Evolutionary conservation across 2,329 filamentous ascomycete species (phyloP).

Genomic region (Ceratocystis diversiconidia): DNA sequence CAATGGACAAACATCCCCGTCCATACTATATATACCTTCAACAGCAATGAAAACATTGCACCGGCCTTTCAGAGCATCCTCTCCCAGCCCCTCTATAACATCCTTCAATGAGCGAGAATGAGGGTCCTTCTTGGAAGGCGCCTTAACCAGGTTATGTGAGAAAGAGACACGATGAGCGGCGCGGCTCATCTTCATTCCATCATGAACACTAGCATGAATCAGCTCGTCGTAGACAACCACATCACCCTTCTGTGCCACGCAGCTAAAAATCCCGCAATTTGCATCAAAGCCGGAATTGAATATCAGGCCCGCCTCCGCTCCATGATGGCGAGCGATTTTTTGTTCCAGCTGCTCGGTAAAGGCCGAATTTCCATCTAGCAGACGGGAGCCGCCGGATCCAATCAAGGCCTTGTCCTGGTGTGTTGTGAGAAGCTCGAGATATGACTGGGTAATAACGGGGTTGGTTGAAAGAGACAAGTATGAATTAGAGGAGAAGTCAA

Average conservation of each 20-base stretch:
- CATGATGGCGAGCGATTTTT: slow-evolving; percentile 35
- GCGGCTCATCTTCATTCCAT: slow-evolving; percentile 56
- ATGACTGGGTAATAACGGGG: slow-evolving; percentile 32
- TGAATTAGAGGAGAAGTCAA: slow-evolving; percentile 66
- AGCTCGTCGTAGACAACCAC: slow-evolving; percentile 58
- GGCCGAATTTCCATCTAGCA: slow-evolving; percentile 37
- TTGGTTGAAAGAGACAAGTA: slow-evolving; percentile 60
- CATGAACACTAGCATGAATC: slow-evolving; percentile 65
- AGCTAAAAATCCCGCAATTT: slow-evolving; percentile 48
- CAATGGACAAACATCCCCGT: slow-evolving; percentile 58
- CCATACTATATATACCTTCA: slow-evolving; percentile 70
- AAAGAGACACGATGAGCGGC: slow-evolving; percentile 38
- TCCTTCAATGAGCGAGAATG: not conserved
- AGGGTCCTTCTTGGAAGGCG: slow-evolving; percentile 5
- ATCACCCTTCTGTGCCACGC: slow-evolving; percentile 45
- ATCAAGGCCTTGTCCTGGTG: slow-evolving; percentile 24
- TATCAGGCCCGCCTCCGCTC: slow-evolving; percentile 32
- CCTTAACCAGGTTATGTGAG: slow-evolving; percentile 38
- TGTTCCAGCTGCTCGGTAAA: slow-evolving; percentile 33
- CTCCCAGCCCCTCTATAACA: slow-evolving; percentile 24
- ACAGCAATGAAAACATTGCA: slow-evolving; percentile 52
- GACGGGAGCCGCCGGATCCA: slow-evolving; percentile 39
- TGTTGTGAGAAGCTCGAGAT: slow-evolving; percentile 44
- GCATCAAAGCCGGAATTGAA: slow-evolving; percentile 52
- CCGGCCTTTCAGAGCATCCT: slow-evolving; percentile 25